These are phyloP conservation scores for Lasiosphaeria hispida DNA, from an alignment of 495 filamentous ascomycete genomes.

Conservation along the genomic window DNA sequence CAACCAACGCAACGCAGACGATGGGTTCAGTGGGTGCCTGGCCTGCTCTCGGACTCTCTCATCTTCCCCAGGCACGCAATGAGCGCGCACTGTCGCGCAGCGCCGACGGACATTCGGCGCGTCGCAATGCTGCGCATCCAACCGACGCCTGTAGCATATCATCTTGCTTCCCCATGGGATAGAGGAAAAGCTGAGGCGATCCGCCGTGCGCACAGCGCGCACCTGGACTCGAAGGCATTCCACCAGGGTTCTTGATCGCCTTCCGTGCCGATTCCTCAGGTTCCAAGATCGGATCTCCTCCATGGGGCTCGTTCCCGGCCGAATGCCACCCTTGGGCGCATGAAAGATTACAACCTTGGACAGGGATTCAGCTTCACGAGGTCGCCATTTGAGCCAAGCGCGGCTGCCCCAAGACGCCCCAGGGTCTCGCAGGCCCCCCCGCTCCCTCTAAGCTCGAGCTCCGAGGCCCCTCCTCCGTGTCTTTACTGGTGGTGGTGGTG, in stretches of 20 bases:
- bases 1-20: conserved; percentile 9
- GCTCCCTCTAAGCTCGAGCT: background rate
- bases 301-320: conserved; percentile 33
- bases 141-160: no score
- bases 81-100: background rate
- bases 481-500: no score
- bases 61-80: background rate
- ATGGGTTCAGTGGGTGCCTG: conserved; percentile 1
- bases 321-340: conserved; percentile 35
- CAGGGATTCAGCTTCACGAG: conserved; percentile 23
- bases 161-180: no score
- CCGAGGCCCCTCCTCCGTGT: no score
- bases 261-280: conserved; percentile 30
- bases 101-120: background rate
- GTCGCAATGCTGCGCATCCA: background rate
- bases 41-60: conserved; percentile 5
- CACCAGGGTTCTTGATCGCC: conserved; percentile 32
- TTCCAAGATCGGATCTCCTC: conserved; percentile 35
- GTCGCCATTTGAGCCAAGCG: background rate
- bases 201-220: background rate
- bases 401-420: background rate
- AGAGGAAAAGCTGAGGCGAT: background rate
- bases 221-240: conserved; percentile 21
- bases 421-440: background rate
- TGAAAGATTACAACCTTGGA: conserved; percentile 27